Evolutionary conservation across 306 rosid species (phyloP).

Genomic region (Cercis canadensis): DNA sequence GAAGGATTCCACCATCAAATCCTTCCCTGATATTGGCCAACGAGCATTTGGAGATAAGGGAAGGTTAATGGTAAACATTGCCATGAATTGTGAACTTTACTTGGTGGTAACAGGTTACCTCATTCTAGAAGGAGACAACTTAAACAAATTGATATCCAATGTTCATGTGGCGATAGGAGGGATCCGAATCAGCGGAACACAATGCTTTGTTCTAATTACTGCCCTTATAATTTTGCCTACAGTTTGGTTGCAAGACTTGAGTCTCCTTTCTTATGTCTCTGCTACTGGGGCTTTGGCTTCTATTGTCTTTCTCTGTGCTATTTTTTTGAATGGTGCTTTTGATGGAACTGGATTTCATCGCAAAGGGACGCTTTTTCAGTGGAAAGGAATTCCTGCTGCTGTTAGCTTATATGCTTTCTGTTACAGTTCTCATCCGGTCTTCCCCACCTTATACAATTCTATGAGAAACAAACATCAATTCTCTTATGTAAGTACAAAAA

Average conservation of each 20-base stretch:
- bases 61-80: too few relatives aligned
- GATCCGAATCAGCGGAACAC: conserved; percentile 39
- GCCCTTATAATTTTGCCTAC: conserved; percentile 56
- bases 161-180: conserved; percentile 40
- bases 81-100: too few relatives aligned
- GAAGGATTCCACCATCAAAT: too few relatives aligned
- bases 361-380: conserved; percentile 44
- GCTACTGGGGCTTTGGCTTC: conserved; percentile 69
- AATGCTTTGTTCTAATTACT: conserved; percentile 43
- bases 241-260: conserved; percentile 65
- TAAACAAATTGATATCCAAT: conserved; percentile 42
- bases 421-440: conserved; percentile 71
- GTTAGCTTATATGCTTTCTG: conserved; percentile 63
- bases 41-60: too few relatives aligned
- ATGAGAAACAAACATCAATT: conserved; percentile 64
- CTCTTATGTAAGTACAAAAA: conserved; percentile 63
- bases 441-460: conserved; percentile 63
- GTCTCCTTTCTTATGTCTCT: conserved; percentile 62
- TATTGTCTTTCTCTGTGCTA: conserved; percentile 40
- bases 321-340: conserved; percentile 58
- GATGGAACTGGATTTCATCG: conserved; percentile 61
- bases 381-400: conserved; percentile 55
- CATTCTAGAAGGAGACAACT: too few relatives aligned
- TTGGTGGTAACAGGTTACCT: too few relatives aligned
- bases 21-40: too few relatives aligned